Evolutionary conservation across 192 early-diverging fungal genomes (phyloP).

Genomic region (Podila verticillata): DNA sequence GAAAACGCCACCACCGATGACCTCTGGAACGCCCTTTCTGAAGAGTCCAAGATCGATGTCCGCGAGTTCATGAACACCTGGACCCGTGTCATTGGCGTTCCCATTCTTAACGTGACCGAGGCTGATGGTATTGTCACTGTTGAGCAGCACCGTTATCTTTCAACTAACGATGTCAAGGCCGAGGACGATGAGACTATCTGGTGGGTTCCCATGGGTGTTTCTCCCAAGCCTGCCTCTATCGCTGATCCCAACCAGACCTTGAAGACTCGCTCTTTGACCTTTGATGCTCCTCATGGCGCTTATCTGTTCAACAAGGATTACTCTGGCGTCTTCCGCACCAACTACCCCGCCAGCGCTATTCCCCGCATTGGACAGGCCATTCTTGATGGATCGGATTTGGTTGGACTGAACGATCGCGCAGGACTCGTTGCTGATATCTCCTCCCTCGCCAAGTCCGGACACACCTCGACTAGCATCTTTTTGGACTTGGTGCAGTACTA

Average conservation of each 20-base stretch:
- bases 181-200: constrained; percentile 86
- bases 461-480: constrained; percentile 75
- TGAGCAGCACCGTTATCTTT: constrained; percentile 87
- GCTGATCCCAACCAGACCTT: constrained; percentile 55
- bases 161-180: constrained; percentile 79
- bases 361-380: constrained; percentile 63
- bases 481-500: constrained; percentile 81
- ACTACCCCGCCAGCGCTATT: constrained; percentile 70
- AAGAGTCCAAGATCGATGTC: constrained; percentile 85
- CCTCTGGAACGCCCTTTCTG: constrained; percentile 86
- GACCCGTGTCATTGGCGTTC: constrained; percentile 86
- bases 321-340: constrained; percentile 89
- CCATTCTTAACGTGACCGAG: constrained; percentile 78
- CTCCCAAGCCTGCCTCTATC: constrained; percentile 37
- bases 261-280: constrained; percentile 55
- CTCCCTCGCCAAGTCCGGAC: constrained; percentile 80
- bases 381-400: constrained; percentile 51
- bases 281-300: constrained; percentile 62
- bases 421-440: constrained; percentile 87
- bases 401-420: constrained; percentile 77
- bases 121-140: constrained; percentile 66
- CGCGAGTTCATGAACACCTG: constrained; percentile 86
- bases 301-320: constrained; percentile 88
- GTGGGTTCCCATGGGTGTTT: constrained; percentile 88
- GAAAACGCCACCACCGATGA: constrained; percentile 87